phyloP scores from a whole-genome alignment of 345 rosid genomes.

The Clausena lansium region DNA sequence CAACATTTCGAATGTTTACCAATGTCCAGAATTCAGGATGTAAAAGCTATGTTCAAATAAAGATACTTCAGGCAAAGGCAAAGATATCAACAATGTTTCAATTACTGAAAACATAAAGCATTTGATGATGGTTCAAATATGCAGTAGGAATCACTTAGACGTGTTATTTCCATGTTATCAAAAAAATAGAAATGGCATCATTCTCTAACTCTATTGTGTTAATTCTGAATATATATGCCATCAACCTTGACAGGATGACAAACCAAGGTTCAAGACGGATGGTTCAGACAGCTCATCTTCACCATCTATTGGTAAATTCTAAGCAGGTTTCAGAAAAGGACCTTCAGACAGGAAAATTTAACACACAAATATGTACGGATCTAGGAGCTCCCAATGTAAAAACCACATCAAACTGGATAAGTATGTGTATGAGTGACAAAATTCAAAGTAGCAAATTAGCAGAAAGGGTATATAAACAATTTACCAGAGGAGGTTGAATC shows the following conservation, averaged over 20 bases:
- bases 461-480: conserved; percentile 15
- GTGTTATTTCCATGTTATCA: not conserved
- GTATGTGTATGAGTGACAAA: conserved; percentile 1
- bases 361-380: not conserved
- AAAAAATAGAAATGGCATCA: too few relatives aligned
- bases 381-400: not conserved
- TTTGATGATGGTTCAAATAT: not conserved
- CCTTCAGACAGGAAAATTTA: not conserved
- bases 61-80: not conserved
- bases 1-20: not conserved
- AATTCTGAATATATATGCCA: not conserved
- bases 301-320: not conserved
- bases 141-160: not conserved
- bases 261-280: conserved; percentile 1
- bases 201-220: not conserved
- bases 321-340: not conserved
- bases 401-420: conserved; percentile 7
- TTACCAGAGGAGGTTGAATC: conserved; percentile 79
- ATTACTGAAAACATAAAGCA: not conserved
- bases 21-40: conserved; percentile 15
- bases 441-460: not conserved
- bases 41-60: not conserved
- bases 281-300: not conserved
- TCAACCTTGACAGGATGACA: not conserved
- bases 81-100: not conserved